A percentile compares a stretch with the other conserved stretches of the same genome.
phyloP scores from a whole-genome alignment of 441 rosid genomes.

The Gossypium davidsonii region DNA sequence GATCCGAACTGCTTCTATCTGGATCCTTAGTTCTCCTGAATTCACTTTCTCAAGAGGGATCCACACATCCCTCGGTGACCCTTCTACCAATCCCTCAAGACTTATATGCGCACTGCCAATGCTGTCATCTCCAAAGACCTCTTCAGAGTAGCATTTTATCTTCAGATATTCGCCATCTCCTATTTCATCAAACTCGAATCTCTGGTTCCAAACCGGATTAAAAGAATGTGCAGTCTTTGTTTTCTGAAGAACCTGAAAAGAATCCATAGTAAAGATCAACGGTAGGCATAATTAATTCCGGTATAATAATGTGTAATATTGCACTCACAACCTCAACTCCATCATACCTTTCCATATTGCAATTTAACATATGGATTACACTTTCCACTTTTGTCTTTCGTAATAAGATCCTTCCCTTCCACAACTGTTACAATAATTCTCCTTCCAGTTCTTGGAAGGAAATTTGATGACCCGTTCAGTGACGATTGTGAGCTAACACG shows the following conservation, averaged over 20 bases:
- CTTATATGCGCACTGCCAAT: constrained; percentile 80
- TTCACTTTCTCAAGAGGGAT: constrained; percentile 85
- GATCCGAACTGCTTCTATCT: constrained; percentile 56
- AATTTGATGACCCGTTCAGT: constrained; percentile 45
- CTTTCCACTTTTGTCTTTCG: constrained; percentile 61
- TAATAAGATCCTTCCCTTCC: constrained; percentile 59
- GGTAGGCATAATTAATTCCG: not conserved
- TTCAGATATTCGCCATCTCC: constrained; percentile 71
- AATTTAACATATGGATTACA: constrained; percentile 67
- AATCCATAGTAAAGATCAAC: constrained; percentile 9
- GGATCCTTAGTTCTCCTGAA: constrained; percentile 85
- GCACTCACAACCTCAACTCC: constrained; percentile 1
- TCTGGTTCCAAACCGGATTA: constrained; percentile 63
- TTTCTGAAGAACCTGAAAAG: constrained; percentile 51
- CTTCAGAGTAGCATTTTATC: constrained; percentile 72
- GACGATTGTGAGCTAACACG: constrained; percentile 39
- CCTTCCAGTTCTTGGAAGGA: constrained; percentile 62
- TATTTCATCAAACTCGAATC: constrained; percentile 79
- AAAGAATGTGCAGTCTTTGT: constrained; percentile 51
- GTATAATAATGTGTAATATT: not conserved
- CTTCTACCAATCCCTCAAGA: constrained; percentile 74
- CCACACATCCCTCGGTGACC: constrained; percentile 69
- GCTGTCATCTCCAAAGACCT: constrained; percentile 69
- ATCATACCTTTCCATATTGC: constrained; percentile 82
- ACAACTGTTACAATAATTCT: constrained; percentile 51